Evolutionary conservation across 306 rosid genomes (phyloP), one percentile per base, ranked within the genome.

Genomic region (Acacia confusa): DNA sequence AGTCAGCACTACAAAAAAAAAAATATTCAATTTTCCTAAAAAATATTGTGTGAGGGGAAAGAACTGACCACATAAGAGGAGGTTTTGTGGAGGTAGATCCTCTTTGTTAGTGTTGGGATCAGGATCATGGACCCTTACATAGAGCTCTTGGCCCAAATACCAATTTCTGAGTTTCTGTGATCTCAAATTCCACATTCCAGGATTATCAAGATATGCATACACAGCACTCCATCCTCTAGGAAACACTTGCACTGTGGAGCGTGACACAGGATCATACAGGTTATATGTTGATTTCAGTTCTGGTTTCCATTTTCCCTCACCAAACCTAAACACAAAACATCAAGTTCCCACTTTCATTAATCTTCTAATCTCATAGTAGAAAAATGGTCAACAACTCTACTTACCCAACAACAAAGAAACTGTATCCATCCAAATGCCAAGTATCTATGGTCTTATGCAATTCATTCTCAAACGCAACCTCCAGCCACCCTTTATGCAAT

Each of bases 111-210:
- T 92, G 82, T 91, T 85, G 44, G 91, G 94, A 87, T 92, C 91
- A 65, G 79, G 52, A 83, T 91, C 92, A 70, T 78, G 72, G 73
- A 92, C 95, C 65, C 95, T 87, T 0, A 92, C 81, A 74, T 92
- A 91, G 20, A 94, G 89, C 81, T 94, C 95, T 79, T 92, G 83
- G 64, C 97, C 97, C 52, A 91, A 82, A 65, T 81, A 92, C 97
- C 97, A 92, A 38, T 58, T 83, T 80, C 84, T 81, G 86, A 91
- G 80, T 13, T 83, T 82, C 67, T 92, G 95, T 72, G 98, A 92
- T 74, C 97, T 91, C 70, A 94, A 75, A 71, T 92, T 92, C 97
- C 97, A 95, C 91, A 91, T 95, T 85, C 97, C 94, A 0, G 95
- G 95, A 76, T 92, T 92, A 82, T 95, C 97, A 28, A 94, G 92